These are phyloP conservation scores for Nicotiana otophora DNA, from an alignment of 257 asterid genomes.

Conservation along the genomic window DNA sequence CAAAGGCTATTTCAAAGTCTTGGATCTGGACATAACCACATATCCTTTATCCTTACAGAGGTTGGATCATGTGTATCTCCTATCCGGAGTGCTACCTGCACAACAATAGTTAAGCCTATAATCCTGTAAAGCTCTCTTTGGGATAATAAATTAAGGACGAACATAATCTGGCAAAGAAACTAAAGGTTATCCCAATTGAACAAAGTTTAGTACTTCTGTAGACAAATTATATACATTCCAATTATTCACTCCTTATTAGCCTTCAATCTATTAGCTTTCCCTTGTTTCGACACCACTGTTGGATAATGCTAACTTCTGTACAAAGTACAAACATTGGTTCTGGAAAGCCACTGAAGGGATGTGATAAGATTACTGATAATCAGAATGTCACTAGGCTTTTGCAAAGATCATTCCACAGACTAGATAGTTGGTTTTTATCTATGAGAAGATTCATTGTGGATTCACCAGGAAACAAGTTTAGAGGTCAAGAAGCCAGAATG, in stretches of 20 bases:
- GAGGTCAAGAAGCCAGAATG: neutral
- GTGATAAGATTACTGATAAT: neutral
- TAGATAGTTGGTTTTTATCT: neutral
- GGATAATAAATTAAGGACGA: neutral
- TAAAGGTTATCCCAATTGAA: neutral
- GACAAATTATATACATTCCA: neutral
- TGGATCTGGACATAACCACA: neutral
- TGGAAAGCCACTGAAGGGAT: neutral
- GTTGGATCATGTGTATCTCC: neutral
- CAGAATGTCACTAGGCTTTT: neutral
- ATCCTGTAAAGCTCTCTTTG: neutral
- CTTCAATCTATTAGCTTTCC: neutral
- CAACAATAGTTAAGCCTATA: neutral
- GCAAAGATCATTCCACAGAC: neutral
- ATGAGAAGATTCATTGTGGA: neutral
- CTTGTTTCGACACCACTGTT: neutral
- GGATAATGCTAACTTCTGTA: neutral
- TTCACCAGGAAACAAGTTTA: neutral
- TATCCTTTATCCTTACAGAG: conserved; percentile 2
- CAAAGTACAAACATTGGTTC: neutral
- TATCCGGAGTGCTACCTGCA: conserved; percentile 1
- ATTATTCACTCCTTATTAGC: neutral
- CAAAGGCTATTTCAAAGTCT: neutral
- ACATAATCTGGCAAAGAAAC: neutral
- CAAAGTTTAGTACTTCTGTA: neutral